Base-by-base conservation (phyloP, 2,329 filamentous ascomycete species). In the Parastagonospora avenae region DNA sequence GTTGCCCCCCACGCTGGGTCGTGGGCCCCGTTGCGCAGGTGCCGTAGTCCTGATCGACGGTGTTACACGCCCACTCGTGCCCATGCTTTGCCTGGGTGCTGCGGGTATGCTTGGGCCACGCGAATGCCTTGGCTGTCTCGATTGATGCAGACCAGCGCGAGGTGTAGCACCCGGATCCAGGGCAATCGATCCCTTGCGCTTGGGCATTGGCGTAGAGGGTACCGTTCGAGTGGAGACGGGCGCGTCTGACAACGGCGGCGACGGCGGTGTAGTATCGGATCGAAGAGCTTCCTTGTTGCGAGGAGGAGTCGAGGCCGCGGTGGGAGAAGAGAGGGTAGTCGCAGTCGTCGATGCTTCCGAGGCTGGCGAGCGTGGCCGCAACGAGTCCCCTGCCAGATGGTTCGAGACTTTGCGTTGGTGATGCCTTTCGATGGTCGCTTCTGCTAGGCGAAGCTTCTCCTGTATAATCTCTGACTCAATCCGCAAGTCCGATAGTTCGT, bases 381-480 rank as follows among this genome's bases (percentile, higher is more conserved):
- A 70, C 30, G 74, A 76, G 54, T 79, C 79, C 45, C 78, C 77
- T 36, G 77, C 76, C 42, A 82, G 64, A 6, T 81, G 74, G 48
- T 79, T 74, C 31, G 72, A 75, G 38, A 81, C 79, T 66, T 81
- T 82, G 63, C 79, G 76, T 54, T 78, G 77, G 55, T 80, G 76
- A 59, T 80, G 76, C 24, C 76, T 71, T 51, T 81, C 76, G 27
- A 79, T 76, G 8, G 76, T 77, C 31, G 75, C 75, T 64, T 86
- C 82, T 31, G 83, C 79, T 49, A 92, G 89, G 70, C 90, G 90
- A 68, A 97, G 80, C 81, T 97, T 97, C 80, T 96, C 91, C 68
- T 94, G 89, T 66, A 93, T 84, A 66, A 99, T 94, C 69, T 97
- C 94, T 53, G 89, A 88, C 76, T 99, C 94, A 56, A 99, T 91